Evolutionary conservation across 306 rosid species (phyloP).

Genomic region (Prunus fruticosa): DNA sequence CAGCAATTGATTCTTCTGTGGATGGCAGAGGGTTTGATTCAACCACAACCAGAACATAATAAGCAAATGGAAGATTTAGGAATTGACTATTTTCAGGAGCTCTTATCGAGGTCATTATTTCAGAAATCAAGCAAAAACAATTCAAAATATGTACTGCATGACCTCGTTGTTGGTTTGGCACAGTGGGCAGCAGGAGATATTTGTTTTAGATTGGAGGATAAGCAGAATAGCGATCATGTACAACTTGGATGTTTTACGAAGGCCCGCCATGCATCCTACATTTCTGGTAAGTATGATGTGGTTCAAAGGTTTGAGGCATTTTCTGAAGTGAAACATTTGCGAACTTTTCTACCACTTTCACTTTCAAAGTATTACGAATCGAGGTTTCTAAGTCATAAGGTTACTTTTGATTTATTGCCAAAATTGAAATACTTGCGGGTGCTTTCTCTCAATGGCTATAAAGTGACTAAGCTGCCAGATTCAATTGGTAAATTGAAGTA

Average conservation of each 20-base stretch:
- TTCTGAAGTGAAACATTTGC: not conserved
- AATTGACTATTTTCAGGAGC: slow-evolving; percentile 4
- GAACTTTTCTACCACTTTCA: not conserved
- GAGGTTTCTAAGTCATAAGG: not conserved
- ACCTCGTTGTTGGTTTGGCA: slow-evolving; percentile 37
- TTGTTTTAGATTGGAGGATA: not conserved
- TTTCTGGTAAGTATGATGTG: rapidly evolving
- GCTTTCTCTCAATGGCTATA: not conserved
- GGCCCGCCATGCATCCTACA: slow-evolving; percentile 15
- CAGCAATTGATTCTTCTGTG: slow-evolving; percentile 18
- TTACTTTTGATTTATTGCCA: not conserved
- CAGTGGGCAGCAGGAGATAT: slow-evolving; percentile 2
- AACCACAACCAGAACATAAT: not conserved
- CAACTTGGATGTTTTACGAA: not conserved
- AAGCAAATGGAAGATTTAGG: slow-evolving; percentile 23
- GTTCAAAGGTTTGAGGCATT: not conserved
- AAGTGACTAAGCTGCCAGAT: not conserved
- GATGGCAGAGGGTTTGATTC: slow-evolving; percentile 38
- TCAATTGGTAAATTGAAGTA: slow-evolving; percentile 16
- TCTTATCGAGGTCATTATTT: slow-evolving; percentile 29
- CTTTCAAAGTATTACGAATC: too few species aligned
- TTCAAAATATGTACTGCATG: slow-evolving; percentile 30
- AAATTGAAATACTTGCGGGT: slow-evolving; percentile 20
- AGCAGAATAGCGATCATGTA: not conserved
- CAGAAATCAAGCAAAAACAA: not conserved